Base-by-base conservation (phyloP, 1,284 basidiomycete species). In the Cystobasidium sp. region DNA sequence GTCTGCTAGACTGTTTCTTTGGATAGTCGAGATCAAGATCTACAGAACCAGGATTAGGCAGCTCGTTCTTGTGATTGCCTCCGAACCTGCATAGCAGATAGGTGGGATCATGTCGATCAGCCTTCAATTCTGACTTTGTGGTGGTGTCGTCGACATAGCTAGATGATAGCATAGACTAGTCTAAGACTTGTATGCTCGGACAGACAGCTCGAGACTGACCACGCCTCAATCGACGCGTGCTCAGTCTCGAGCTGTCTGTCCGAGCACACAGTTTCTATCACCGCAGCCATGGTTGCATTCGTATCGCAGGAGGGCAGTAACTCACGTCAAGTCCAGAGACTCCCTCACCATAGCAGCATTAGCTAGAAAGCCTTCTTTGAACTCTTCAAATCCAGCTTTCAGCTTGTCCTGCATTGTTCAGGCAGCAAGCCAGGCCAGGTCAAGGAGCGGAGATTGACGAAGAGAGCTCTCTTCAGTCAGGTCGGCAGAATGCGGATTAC, bases 291-390 rank as follows among this genome's bases (percentile, higher is more conserved):
- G 31, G 31, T 5, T 31, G 31, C 5, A 31, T 5, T 31, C 31
- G 5, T 31, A 31, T 31, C 31, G 31, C 31, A 59, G 43, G 56
- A 43, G 43, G 14, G 20, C 56, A 39, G 6, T 6, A 14, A 49
- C 56, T 10, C 56, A 59, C 56, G 56, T 59, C 39, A 59, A 41
- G 10, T 59, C 56, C 20, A 59, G 39, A 6, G 56, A 59, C 56
- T 59, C 37, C 20, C 41, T 59, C 56, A 59, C 56, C 56, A 59
- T 59, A 14, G 39, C 7, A 10, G 56, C 56, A 43, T 59, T 59
- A n/a, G 56, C 56, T 41, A 59, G 56, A n/a, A 59, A 59, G 18
- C 56, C 56, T 43, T 59, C 56, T 59, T 59, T 59, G 56, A 59
- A 59, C 39, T 59, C 56, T 41, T 59, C 56, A n/a, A 59, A 41